A percentile compares a stretch with the other conserved stretches of the same genome.
Evolutionary conservation across 176 grass and related monocot genomes (phyloP).

Genomic region (Puccinellia tenuiflora): DNA sequence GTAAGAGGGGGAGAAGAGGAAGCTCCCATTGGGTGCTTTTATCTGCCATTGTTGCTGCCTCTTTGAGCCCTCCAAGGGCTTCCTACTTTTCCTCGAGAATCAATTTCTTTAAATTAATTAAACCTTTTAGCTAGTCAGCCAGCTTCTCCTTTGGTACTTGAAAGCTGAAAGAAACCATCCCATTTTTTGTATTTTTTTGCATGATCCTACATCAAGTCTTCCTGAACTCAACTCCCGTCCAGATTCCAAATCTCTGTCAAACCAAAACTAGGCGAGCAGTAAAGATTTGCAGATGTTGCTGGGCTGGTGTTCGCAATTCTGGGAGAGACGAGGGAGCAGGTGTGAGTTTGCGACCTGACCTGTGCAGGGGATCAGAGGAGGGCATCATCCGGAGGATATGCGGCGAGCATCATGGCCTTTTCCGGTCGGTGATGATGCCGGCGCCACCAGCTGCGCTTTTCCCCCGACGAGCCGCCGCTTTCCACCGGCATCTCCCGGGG

Average conservation of each 20-base stretch:
- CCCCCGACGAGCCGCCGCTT: neutral
- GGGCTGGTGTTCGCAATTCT: neutral
- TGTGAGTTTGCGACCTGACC: neutral
- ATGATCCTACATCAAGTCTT: neutral
- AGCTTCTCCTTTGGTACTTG: neutral
- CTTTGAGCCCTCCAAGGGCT: conserved; percentile 35
- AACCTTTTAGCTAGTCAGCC: neutral
- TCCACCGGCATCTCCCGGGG: conserved; percentile 48
- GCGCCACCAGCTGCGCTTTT: conserved; percentile 44
- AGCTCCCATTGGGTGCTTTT: conserved; percentile 65
- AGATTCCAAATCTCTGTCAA: neutral
- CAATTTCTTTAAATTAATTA: neutral
- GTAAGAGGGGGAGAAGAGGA: conserved; percentile 56
- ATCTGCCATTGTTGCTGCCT: conserved; percentile 20
- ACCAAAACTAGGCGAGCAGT: neutral
- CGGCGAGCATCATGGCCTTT: conserved; percentile 38
- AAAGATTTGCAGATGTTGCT: neutral
- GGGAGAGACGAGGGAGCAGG: neutral
- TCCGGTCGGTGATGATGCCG: conserved; percentile 36
- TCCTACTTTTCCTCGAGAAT: neutral
- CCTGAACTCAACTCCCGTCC: neutral
- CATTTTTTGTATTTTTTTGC: neutral
- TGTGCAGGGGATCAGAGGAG: neutral
- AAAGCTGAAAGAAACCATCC: neutral
- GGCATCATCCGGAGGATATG: conserved; percentile 67